Evolutionary conservation across 1,284 basidiomycete species (phyloP), one percentile per base, ranked within the genome.

Genomic region (Heimioporus punctisporus): DNA sequence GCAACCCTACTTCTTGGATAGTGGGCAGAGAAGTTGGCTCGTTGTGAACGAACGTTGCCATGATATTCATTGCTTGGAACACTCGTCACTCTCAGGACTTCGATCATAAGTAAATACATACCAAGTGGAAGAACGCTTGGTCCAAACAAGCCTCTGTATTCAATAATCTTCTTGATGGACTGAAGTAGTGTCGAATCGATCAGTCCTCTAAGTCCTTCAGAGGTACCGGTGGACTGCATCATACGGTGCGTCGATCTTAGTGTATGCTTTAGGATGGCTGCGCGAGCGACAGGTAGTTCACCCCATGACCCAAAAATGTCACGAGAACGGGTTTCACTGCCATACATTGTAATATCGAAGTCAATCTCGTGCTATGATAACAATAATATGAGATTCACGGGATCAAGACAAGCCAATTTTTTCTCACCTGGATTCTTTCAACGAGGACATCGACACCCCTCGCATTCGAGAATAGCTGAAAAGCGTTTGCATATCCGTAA

Each of bases 11-110:
- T 72, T 99, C 97, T 72, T 99, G 97, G 39, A 99, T 88, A 50
- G 96, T 91, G 2, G 85, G 77, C 53, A 99, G 78, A 15, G 94
- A 97, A 0, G 97, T 98, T 12, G 97, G 97, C 74, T 99, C 97
- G 65, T 98, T 99, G 79, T 99, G 97, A 19, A 99, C 90, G 71
- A 99, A 98, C 1, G 95, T 96, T 7, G 97, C 89, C 89, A 98
- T 95, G 69, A 98, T 93, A 73, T 97, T 97, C 78, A 98, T 94
- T 2, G 94, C 94, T 92, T 65, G 21, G 50, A 21, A 24, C 7
- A 19, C 3, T 25, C 46, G 62, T 55, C 14, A 65, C 26, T 50
- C 23, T 51, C n/a, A 31, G 23, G 24, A 5, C 44, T 21, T 41
- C 31, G 6, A 51, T 40, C 7, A 48, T 24, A 42, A 48, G 19